Percentiles rank a stretch among this genome's conserved stretches.
Conservation (phyloP, 352 stramenopile genomes). For the Phytophthora tentaculata region DNA sequence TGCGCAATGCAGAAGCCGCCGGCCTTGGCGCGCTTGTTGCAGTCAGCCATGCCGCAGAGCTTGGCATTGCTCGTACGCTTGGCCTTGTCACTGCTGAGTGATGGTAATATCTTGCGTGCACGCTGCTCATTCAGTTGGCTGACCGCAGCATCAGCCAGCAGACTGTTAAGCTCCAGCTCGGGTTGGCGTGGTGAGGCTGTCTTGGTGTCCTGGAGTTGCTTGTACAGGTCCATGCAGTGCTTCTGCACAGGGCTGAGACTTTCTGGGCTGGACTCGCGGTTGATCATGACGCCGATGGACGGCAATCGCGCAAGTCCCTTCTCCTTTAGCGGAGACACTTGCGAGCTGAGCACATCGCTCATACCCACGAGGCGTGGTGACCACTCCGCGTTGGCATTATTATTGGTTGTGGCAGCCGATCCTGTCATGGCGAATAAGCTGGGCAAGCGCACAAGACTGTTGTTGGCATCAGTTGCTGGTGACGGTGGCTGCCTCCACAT, state of each 20-base stretch:
- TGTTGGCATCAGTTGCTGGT: constrained; percentile 30
- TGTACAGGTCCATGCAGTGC: constrained; percentile 71
- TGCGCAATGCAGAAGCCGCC: constrained; percentile 84
- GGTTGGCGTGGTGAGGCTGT: constrained; percentile 25
- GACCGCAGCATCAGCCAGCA: constrained; percentile 51
- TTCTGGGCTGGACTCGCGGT: constrained; percentile 50
- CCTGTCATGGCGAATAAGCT: constrained; percentile 45
- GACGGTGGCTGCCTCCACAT: constrained; percentile 37
- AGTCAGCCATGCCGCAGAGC: constrained; percentile 76
- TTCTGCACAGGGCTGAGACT: constrained; percentile 65
- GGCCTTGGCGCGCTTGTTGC: constrained; percentile 82
- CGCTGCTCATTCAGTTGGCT: constrained; percentile 52
- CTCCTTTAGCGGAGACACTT: constrained; percentile 52
- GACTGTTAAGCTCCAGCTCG: constrained; percentile 50
- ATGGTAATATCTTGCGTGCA: constrained; percentile 34
- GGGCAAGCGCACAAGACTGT: constrained; percentile 50
- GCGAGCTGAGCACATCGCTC: constrained; percentile 64
- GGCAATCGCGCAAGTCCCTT: constrained; percentile 50
- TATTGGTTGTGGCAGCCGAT: background rate
- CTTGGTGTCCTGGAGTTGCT: constrained; percentile 53
- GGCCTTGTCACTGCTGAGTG: background rate
- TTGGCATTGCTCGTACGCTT: constrained; percentile 73
- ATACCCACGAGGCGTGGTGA: constrained; percentile 68
- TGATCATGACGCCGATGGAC: constrained; percentile 76
- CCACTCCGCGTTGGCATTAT: constrained; percentile 33